Evolutionary conservation across 768 basidiomycete genomes (phyloP).

Genomic region (Xerocomellus dryophilus): DNA sequence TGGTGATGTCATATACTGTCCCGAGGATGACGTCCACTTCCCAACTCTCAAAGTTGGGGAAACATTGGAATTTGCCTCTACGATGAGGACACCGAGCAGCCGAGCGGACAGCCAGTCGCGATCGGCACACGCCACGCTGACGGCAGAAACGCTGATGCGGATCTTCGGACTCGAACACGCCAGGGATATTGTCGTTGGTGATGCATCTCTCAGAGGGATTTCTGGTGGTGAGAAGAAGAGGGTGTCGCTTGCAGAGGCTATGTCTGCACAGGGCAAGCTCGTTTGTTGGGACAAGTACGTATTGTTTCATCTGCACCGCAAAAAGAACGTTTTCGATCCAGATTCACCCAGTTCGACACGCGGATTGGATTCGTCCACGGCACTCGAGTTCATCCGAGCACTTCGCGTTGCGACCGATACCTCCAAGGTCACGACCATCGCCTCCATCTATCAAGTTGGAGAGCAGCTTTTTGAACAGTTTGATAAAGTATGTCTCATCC

Average conservation of each 20-base stretch:
- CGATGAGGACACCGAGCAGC: constrained; percentile 43
- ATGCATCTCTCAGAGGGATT: constrained; percentile 72
- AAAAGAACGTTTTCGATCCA: not conserved
- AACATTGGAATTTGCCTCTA: constrained; percentile 51
- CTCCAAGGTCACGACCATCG: constrained; percentile 55
- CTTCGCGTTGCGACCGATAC: constrained; percentile 64
- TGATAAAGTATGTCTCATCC: constrained; percentile 40
- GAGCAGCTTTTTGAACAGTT: constrained; percentile 63
- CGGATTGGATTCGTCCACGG: constrained; percentile 66
- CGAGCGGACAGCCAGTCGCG: constrained; percentile 20
- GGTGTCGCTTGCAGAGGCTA: constrained; percentile 72
- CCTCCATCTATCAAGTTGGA: constrained; percentile 84
- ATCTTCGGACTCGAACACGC: constrained; percentile 77
- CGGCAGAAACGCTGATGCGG: constrained; percentile 52
- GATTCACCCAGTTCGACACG: constrained; percentile 51
- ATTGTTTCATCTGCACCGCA: not conserved
- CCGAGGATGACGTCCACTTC: constrained; percentile 25
- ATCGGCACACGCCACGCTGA: constrained; percentile 26
- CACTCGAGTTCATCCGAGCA: constrained; percentile 67
- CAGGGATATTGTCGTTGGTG: constrained; percentile 70
- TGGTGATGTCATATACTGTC: constrained; percentile 45
- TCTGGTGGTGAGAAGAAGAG: constrained; percentile 79
- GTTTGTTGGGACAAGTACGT: constrained; percentile 77
- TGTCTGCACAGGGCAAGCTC: constrained; percentile 60
- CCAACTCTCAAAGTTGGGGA: constrained; percentile 43